These are phyloP conservation scores for Chytriomyces confervae DNA, from an alignment of 192 early-diverging fungal genomes.

Conservation along the genomic window DNA sequence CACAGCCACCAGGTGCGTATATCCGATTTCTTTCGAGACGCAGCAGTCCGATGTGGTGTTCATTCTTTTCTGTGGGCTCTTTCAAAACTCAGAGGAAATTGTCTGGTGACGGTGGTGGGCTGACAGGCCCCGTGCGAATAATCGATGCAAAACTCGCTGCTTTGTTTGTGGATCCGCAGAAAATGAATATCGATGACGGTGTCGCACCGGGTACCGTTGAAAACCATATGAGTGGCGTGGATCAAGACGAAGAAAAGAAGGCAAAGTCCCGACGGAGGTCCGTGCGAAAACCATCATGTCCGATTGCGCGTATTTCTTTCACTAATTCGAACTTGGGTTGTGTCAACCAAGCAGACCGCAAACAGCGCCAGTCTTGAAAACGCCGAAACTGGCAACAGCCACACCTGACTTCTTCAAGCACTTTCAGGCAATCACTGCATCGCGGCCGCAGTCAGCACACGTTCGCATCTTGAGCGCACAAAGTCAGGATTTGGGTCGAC, in stretches of 20 bases:
- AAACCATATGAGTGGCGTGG: background rate
- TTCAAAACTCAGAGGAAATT: background rate
- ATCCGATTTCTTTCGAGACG: background rate
- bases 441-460: background rate
- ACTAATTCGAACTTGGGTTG: too few species aligned
- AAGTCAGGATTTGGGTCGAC: background rate
- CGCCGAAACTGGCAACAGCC: background rate
- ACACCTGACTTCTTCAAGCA: background rate
- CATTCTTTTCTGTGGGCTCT: background rate
- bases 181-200: background rate
- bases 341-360: background rate
- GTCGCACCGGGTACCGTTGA: background rate
- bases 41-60: background rate
- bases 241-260: background rate
- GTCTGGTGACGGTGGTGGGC: background rate
- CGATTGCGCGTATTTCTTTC: too few species aligned
- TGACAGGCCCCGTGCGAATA: background rate
- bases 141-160: background rate
- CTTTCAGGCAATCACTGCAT: too few species aligned
- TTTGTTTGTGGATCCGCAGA: background rate
- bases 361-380: background rate
- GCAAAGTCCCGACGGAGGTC: background rate
- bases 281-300: too few species aligned
- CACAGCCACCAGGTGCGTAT: background rate
- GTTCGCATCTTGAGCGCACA: background rate